Conservation (phyloP, 2,329 filamentous ascomycete species). For the Colletotrichum acutatum region DNA sequence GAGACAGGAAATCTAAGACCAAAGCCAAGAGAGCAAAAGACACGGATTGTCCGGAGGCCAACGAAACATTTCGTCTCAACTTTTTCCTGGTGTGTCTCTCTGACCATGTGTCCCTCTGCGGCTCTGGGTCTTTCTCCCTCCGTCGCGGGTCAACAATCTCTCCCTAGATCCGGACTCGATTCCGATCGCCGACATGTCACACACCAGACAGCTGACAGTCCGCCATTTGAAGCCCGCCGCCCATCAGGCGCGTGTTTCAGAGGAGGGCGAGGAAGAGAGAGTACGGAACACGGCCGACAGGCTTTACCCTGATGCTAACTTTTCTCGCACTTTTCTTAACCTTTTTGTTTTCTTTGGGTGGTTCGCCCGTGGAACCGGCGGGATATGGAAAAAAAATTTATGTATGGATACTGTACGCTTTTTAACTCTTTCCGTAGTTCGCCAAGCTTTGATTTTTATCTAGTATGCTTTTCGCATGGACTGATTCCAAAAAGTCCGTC, state of each 20-base stretch:
- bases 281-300: neutral
- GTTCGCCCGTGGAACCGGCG: neutral
- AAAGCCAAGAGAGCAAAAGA: neutral
- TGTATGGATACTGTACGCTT: neutral
- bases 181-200: neutral
- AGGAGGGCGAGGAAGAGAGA: no score
- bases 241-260: neutral
- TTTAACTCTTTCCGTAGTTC: no score
- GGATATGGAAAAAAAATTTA: neutral
- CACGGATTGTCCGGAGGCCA: neutral
- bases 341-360: neutral
- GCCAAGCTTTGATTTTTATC: neutral
- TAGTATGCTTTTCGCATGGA: neutral
- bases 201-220: no score
- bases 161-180: neutral
- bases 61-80: no score
- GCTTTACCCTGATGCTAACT: neutral
- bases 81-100: no score
- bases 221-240: neutral
- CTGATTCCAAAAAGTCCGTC: no score
- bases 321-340: neutral
- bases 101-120: no score
- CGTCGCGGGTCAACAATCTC: neutral
- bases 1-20: neutral
- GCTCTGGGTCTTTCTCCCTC: neutral